Evolutionary conservation across 495 filamentous ascomycete genomes (phyloP).

Genomic region (Xylaria longipes): DNA sequence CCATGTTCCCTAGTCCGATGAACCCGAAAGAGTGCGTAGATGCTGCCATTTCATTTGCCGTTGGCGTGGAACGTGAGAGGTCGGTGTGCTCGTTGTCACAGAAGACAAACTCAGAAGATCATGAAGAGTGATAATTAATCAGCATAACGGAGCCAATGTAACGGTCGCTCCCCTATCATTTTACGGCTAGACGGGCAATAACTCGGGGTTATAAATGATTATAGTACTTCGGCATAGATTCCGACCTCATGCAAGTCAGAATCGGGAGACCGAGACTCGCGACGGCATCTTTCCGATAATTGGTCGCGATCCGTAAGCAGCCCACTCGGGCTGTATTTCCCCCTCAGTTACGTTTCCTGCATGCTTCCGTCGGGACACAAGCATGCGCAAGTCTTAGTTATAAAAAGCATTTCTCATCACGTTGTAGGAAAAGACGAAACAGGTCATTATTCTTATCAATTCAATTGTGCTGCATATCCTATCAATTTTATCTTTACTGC

Average conservation of each 20-base stretch:
- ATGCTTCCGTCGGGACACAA: neutral
- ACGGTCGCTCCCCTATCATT: neutral
- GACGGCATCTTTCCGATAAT: slow-evolving; percentile 17
- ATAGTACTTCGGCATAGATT: slow-evolving; percentile 8
- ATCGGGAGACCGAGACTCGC: neutral
- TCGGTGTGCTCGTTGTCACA: neutral
- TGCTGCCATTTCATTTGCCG: neutral
- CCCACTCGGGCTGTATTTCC: neutral
- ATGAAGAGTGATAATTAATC: neutral
- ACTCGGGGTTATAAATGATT: neutral
- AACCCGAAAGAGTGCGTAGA: neutral
- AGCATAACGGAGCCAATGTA: neutral
- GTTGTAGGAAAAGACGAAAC: neutral
- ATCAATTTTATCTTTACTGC: neutral
- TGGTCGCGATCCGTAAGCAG: neutral
- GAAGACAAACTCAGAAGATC: neutral
- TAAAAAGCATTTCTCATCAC: neutral
- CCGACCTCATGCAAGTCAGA: neutral
- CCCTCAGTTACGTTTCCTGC: neutral
- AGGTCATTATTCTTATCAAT: neutral
- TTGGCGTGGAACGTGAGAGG: neutral
- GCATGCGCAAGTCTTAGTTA: neutral
- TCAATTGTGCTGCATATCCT: neutral
- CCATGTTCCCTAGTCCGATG: neutral
- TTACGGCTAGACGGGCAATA: neutral